phyloP scores from a whole-genome alignment of 2,329 filamentous ascomycete species.

The Botryotinia globosa region DNA sequence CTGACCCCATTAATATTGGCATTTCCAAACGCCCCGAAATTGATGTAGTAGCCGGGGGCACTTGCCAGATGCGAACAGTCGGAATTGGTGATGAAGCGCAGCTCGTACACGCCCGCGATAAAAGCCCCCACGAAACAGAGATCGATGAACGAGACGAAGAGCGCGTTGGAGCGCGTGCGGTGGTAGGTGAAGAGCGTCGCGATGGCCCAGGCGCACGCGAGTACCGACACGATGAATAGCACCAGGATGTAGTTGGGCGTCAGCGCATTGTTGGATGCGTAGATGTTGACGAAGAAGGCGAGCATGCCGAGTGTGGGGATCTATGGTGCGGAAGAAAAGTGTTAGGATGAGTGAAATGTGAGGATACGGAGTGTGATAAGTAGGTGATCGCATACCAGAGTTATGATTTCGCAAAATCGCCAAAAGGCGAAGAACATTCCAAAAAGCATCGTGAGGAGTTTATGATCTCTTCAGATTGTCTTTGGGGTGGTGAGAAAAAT shows the following conservation, averaged over 20 bases:
- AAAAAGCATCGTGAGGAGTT: conserved; percentile 52
- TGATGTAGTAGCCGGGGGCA: conserved; percentile 51
- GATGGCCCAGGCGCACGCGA: conserved; percentile 62
- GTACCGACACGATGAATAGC: conserved; percentile 64
- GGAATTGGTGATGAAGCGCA: conserved; percentile 57
- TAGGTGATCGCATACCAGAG: conserved; percentile 49
- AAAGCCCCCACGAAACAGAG: conserved; percentile 61
- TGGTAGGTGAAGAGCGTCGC: conserved; percentile 66
- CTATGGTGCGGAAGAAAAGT: conserved; percentile 39
- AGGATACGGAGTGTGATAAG: background rate
- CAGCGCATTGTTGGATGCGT: conserved; percentile 53
- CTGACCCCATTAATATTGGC: conserved; percentile 52
- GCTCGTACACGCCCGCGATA: conserved; percentile 59
- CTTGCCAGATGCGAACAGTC: conserved; percentile 63
- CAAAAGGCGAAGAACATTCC: conserved; percentile 61
- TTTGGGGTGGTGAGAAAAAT: background rate
- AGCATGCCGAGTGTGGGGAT: conserved; percentile 66
- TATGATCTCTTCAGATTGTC: background rate
- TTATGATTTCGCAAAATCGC: conserved; percentile 61
- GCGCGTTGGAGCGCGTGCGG: conserved; percentile 58
- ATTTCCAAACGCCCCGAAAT: conserved; percentile 60
- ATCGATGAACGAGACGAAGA: conserved; percentile 60
- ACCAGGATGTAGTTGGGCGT: conserved; percentile 63
- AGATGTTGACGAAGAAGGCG: conserved; percentile 62
- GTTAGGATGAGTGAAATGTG: conserved; percentile 12